Conservation (phyloP, 169 alveolate species). For the Cryptosporidium bovis region DNA sequence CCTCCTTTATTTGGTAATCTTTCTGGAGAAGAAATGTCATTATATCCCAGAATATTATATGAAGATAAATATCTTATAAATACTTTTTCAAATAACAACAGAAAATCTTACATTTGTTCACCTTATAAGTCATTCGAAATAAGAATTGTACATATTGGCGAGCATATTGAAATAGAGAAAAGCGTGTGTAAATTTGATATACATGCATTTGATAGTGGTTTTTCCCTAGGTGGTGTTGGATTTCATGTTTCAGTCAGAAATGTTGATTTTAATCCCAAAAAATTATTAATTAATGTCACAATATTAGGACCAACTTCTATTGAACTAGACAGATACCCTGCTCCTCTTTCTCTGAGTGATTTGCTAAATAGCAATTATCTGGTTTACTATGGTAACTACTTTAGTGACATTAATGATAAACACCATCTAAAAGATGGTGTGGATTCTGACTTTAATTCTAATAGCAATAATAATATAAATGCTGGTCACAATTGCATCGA, state of each 20-base stretch:
- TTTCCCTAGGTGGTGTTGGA: constrained; percentile 66
- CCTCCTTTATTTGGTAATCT: constrained; percentile 51
- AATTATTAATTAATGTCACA: constrained; percentile 6
- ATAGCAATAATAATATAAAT: background rate
- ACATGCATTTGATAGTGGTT: constrained; percentile 64
- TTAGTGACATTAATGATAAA: background rate
- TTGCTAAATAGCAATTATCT: constrained; percentile 17
- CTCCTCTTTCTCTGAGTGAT: constrained; percentile 61
- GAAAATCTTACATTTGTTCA: background rate
- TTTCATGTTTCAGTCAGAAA: constrained; percentile 19
- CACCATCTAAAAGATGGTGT: background rate
- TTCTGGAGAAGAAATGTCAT: constrained; percentile 56
- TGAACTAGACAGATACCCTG: constrained; percentile 70
- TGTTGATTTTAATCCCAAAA: constrained; percentile 10
- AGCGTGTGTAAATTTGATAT: constrained; percentile 21
- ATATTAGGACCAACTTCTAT: constrained; percentile 45
- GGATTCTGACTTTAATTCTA: background rate
- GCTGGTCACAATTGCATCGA: too few species aligned
- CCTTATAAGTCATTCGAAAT: background rate
- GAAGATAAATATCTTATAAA: constrained; percentile 11
- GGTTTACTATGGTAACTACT: constrained; percentile 44
- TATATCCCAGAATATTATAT: constrained; percentile 18
- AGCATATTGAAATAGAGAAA: constrained; percentile 2
- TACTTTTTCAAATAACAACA: background rate
- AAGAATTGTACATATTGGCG: constrained; percentile 45